A percentile compares a stretch with the other conserved stretches of the same genome.
Conservation (phyloP, 768 basidiomycete genomes). For the Boletus rubroflammeus region DNA sequence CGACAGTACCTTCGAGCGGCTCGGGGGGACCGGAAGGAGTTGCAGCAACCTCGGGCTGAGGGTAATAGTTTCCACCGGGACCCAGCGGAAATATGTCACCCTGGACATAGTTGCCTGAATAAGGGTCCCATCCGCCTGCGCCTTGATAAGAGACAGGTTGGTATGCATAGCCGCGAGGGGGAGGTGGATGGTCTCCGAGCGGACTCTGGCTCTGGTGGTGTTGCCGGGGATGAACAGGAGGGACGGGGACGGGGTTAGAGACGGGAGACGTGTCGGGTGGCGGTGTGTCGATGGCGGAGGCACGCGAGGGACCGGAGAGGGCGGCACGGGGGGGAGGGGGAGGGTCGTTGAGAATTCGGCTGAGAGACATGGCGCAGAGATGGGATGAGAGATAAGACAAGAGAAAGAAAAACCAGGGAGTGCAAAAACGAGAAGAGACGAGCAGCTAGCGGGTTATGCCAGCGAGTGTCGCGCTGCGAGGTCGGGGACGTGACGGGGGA, state of each 20-base stretch:
- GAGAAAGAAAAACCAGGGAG: slow-evolving; percentile 3
- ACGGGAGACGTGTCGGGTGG: slow-evolving; percentile 24
- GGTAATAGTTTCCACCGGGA: slow-evolving; percentile 36
- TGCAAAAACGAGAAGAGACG: background rate
- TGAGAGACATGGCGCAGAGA: slow-evolving; percentile 60
- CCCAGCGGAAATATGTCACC: slow-evolving; percentile 37
- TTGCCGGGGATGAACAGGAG: slow-evolving; percentile 20
- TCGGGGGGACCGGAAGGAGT: slow-evolving; percentile 19
- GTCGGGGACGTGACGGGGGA: background rate
- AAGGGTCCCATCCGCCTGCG: slow-evolving; percentile 38
- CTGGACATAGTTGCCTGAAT: slow-evolving; percentile 36
- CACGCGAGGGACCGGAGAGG: slow-evolving; percentile 18
- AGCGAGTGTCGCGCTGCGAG: background rate
- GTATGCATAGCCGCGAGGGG: slow-evolving; percentile 33
- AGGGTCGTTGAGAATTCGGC: slow-evolving; percentile 77
- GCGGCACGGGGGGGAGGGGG: slow-evolving; percentile 40
- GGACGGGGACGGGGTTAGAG: slow-evolving; percentile 13
- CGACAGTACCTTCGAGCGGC: slow-evolving; percentile 11
- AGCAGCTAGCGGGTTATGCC: background rate
- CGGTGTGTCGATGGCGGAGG: slow-evolving; percentile 22
- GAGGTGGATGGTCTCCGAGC: slow-evolving; percentile 31
- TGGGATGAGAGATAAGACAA: background rate
- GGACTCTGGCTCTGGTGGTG: slow-evolving; percentile 30
- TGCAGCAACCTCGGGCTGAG: slow-evolving; percentile 22
- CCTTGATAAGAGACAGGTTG: slow-evolving; percentile 39